Conservation (phyloP, 345 rosid genomes). For the Triadica sebifera region DNA sequence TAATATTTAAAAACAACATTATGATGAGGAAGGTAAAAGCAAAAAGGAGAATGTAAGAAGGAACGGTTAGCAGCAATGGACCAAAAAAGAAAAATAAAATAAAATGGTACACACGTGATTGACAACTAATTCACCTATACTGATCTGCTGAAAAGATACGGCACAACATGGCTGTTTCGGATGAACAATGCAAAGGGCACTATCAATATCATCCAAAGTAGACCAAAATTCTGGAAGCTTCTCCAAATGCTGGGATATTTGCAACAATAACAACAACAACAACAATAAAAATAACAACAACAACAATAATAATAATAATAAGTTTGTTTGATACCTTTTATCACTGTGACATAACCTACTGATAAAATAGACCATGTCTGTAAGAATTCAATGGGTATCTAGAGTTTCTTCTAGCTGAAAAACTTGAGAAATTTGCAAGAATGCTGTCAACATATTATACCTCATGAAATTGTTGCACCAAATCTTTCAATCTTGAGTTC, state of each 20-base stretch:
- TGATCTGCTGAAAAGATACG: slow-evolving; percentile 40
- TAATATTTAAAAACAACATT: slow-evolving; percentile 23
- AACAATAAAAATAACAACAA: too few species aligned
- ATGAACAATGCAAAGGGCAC: slow-evolving; percentile 55
- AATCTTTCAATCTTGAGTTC: slow-evolving; percentile 60
- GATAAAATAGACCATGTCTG: slow-evolving; percentile 5
- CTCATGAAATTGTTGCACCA: slow-evolving; percentile 56
- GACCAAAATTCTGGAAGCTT: slow-evolving; percentile 72
- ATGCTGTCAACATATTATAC: slow-evolving; percentile 24
- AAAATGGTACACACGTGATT: not conserved
- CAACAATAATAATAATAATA: slow-evolving; percentile 1
- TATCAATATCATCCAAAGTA: slow-evolving; percentile 70
- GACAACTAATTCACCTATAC: slow-evolving; percentile 43
- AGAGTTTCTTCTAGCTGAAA: not conserved
- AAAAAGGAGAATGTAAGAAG: too few species aligned
- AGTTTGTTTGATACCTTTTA: not conserved
- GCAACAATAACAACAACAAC: too few species aligned
- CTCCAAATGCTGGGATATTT: slow-evolving; percentile 53
- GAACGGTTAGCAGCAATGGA: too few species aligned
- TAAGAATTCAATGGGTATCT: not conserved
- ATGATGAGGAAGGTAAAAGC: too few species aligned
- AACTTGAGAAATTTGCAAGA: not conserved
- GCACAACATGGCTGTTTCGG: slow-evolving; percentile 47
- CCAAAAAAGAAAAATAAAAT: not conserved
- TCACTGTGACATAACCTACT: not conserved